Base-by-base conservation (phyloP, 1,139 yeast genomes). In the Candida frijolesensis region DNA sequence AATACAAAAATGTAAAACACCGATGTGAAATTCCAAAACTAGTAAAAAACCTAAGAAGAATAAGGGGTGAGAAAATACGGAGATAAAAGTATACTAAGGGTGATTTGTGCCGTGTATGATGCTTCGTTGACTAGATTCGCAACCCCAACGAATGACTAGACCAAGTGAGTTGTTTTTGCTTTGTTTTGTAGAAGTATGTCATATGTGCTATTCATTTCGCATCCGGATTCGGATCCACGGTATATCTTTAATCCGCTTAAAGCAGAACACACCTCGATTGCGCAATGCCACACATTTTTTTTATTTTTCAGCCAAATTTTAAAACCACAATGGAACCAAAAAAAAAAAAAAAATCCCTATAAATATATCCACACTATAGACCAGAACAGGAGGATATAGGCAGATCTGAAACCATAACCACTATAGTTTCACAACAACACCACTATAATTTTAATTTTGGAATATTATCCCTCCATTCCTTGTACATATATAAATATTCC, bases 241-340 rank as follows among this genome's bases (percentile, higher is more conserved):
- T 37, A 25, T 25, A 25, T 25, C 29, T 25, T 25, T 3, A 25
- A 4, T 4, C 29, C 29, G 29, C 29, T 8, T 25, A 9, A 25
- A 25, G 2, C 29, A 8, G 2, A 16, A 2, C 39, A 15, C 45
- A 30, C 32, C 4, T 11, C 34, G 29, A 42, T 42, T 42, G 33
- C 45, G 45, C 14, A 33, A 42, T 42, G 45, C 45, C 45, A 42
- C 45, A 42, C 39, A 18, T 12, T 42, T 42, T 11, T 25, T 25
- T 25, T 22, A 6, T 39, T 19, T 16, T 37, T 16, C 19, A 14
- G 39, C 19, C 18, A 14, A 35, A 35, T 5, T n/a, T 12, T n/a
- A 32, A 19, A 32, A 12, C 14, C 35, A n/a, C 35, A 32, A 32
- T 12, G 2, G 18, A 14, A 14, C 15, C 6, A 34, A 14, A 37